Evolutionary conservation across 2,329 filamentous ascomycete genomes (phyloP).

Genomic region (Pseudogymnoascus sp.): DNA sequence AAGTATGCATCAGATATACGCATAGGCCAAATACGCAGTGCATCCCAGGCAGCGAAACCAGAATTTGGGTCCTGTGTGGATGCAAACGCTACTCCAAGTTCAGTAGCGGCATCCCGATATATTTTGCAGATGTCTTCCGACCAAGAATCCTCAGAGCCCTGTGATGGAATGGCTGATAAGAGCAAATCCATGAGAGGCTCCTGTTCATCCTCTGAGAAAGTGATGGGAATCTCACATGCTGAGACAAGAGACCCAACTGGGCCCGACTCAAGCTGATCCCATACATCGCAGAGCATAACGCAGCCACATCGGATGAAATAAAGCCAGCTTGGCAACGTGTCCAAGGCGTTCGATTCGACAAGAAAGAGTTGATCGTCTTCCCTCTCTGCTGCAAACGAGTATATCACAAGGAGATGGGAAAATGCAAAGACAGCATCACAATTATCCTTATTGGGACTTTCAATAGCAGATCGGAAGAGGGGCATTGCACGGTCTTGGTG

Average conservation of each 20-base stretch:
- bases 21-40: slow-evolving; percentile 19
- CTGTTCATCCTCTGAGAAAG: background rate
- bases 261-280: slow-evolving; percentile 14
- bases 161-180: slow-evolving; percentile 10
- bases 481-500: slow-evolving; percentile 17
- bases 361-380: slow-evolving; percentile 16
- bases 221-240: slow-evolving; percentile 16
- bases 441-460: slow-evolving; percentile 12
- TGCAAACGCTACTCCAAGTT: slow-evolving; percentile 16
- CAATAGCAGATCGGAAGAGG: slow-evolving; percentile 14
- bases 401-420: slow-evolving; percentile 18
- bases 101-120: slow-evolving; percentile 14
- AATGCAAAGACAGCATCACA: slow-evolving; percentile 16
- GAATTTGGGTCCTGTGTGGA: slow-evolving; percentile 9
- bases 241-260: slow-evolving; percentile 13
- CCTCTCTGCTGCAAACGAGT: slow-evolving; percentile 18
- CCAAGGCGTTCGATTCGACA: slow-evolving; percentile 9
- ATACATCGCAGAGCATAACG: slow-evolving; percentile 16
- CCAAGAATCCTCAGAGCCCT: slow-evolving; percentile 10
- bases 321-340: slow-evolving; percentile 17
- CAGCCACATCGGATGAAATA: slow-evolving; percentile 18
- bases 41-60: slow-evolving; percentile 18
- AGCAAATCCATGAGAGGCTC: background rate
- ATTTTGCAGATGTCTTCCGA: slow-evolving; percentile 8
- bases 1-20: slow-evolving; percentile 15